phyloP scores from a whole-genome alignment of 495 filamentous ascomycete species.

The Aspergillus panamensis region DNA sequence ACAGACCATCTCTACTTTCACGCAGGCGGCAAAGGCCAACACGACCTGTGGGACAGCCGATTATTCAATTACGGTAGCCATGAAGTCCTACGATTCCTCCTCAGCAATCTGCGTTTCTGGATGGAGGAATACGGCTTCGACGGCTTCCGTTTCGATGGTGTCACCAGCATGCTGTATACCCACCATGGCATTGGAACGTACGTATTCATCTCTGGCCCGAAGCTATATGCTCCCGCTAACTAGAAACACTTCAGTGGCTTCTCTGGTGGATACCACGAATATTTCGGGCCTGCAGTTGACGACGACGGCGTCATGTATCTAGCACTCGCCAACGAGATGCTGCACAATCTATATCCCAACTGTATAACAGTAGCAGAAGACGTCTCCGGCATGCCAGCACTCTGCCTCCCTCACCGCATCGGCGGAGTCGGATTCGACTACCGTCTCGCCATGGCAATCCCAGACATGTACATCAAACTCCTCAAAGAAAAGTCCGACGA shows the following conservation, averaged over 20 bases:
- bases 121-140: conserved; percentile 98
- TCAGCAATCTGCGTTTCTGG: conserved; percentile 97
- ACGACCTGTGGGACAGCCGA: conserved; percentile 93
- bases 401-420: conserved; percentile 79
- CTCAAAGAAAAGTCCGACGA: conserved; percentile 89
- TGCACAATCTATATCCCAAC: conserved; percentile 82
- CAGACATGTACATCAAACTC: conserved; percentile 98
- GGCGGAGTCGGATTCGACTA: conserved; percentile 97
- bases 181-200: conserved; percentile 98
- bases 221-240: not conserved
- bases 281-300: conserved; percentile 90
- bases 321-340: conserved; percentile 94
- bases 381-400: conserved; percentile 94
- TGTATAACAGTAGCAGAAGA: conserved; percentile 92
- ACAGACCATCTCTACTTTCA: conserved; percentile 96
- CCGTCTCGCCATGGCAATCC: conserved; percentile 94
- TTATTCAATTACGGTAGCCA: conserved; percentile 96
- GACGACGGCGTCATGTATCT: conserved; percentile 94
- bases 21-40: conserved; percentile 72
- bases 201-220: conserved; percentile 36
- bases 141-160: conserved; percentile 96
- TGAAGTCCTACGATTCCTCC: conserved; percentile 88
- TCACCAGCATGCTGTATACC: conserved; percentile 94
- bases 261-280: conserved; percentile 97
- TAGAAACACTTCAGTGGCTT: conserved; percentile 64